Conservation (phyloP, 148 eudicot species). For the Pouteria glomerata region DNA sequence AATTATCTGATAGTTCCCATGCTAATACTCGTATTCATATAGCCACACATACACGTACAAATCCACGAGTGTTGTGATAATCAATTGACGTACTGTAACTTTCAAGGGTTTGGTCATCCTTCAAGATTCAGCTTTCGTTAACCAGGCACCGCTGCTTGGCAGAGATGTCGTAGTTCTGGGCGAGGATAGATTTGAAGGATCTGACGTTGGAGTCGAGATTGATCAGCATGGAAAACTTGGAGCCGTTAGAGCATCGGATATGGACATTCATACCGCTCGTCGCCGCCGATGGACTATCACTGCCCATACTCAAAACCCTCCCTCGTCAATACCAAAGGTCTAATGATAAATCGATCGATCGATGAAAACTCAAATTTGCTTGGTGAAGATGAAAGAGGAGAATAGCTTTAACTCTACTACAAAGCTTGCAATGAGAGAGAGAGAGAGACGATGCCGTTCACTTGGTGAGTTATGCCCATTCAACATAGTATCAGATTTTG, state of each 20-base stretch:
- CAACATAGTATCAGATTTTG: too few species aligned
- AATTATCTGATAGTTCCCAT: not conserved
- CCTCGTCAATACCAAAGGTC: too few species aligned
- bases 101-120: constrained; percentile 43
- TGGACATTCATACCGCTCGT: constrained; percentile 18
- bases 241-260: constrained; percentile 36
- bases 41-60: not conserved
- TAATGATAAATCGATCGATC: too few species aligned
- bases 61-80: too few species aligned
- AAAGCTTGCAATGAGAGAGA: too few species aligned
- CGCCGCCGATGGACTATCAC: not conserved
- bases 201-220: constrained; percentile 29
- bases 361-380: too few species aligned
- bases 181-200: constrained; percentile 29
- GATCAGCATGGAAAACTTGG: constrained; percentile 34
- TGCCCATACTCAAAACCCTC: constrained; percentile 10
- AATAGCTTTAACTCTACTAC: not conserved
- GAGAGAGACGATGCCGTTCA: too few species aligned
- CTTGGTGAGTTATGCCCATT: too few species aligned
- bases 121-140: constrained; percentile 46
- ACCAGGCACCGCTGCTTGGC: constrained; percentile 37
- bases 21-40: too few species aligned
- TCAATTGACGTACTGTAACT: constrained; percentile 41
- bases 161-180: constrained; percentile 31
- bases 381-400: too few species aligned